Percentiles rank a stretch among this genome's conserved stretches.
phyloP scores from a whole-genome alignment of 163 green algal genomes.

The Coccomyxa subellipsoidea region DNA sequence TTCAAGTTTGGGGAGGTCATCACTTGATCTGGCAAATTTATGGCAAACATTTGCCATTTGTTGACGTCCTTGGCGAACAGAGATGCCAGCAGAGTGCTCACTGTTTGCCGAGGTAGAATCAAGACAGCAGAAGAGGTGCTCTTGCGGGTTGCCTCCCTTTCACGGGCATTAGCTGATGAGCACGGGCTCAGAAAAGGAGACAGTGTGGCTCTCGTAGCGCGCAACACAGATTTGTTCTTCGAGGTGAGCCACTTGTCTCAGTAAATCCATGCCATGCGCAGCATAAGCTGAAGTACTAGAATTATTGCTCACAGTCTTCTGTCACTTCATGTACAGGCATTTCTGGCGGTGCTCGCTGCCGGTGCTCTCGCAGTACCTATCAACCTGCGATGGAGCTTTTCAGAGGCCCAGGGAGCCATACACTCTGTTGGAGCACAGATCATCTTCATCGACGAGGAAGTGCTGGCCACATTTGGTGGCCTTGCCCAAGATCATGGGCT shows the following conservation, averaged over 20 bases:
- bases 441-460: constrained; percentile 34
- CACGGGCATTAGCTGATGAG: neutral
- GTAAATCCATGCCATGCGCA: neutral
- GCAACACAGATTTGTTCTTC: constrained; percentile 44
- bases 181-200: constrained; percentile 32
- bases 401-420: constrained; percentile 42
- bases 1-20: no score
- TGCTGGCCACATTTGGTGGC: neutral
- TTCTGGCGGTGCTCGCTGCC: constrained; percentile 48
- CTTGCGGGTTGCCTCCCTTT: neutral
- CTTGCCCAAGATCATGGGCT: neutral
- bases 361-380: constrained; percentile 57
- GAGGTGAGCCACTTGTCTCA: neutral
- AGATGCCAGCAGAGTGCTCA: neutral
- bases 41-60: neutral
- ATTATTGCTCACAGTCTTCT: neutral
- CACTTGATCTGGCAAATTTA: neutral
- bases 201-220: constrained; percentile 37
- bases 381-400: constrained; percentile 63
- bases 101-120: neutral
- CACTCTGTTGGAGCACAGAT: constrained; percentile 23
- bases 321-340: constrained; percentile 22
- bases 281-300: no score
- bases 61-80: neutral
- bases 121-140: neutral